Conservation (phyloP, 1,139 yeast species). For the Scheffersomyces insectosa region DNA sequence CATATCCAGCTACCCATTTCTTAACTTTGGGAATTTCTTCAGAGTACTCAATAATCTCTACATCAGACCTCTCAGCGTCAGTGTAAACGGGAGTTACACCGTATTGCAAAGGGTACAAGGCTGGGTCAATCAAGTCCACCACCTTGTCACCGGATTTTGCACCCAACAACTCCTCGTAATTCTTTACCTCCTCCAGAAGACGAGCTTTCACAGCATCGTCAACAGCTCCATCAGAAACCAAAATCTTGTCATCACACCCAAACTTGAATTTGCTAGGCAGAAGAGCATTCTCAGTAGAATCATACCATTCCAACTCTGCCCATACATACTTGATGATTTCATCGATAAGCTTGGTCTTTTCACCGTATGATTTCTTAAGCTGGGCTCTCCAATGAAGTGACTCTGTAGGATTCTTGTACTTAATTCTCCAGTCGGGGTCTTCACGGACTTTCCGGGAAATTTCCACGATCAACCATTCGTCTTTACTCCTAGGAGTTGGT, state of each 20-base stretch:
- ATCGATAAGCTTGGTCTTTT: constrained; percentile 11
- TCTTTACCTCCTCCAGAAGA: constrained; percentile 11
- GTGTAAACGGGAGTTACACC: constrained; percentile 28
- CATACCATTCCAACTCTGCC: constrained; percentile 28
- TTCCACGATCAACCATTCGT: constrained; percentile 27
- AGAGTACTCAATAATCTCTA: constrained; percentile 10
- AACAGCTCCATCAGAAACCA: constrained; percentile 16
- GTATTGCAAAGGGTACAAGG: constrained; percentile 39
- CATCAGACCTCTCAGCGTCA: constrained; percentile 8
- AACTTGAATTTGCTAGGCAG: constrained; percentile 5
- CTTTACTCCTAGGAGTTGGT: constrained; percentile 3
- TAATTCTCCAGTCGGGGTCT: constrained; percentile 32
- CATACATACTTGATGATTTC: constrained; percentile 21
- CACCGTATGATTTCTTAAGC: constrained; percentile 14
- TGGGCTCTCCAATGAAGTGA: constrained; percentile 30
- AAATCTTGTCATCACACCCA: constrained; percentile 21
- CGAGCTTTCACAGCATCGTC: constrained; percentile 7
- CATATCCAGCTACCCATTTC: constrained; percentile 16
- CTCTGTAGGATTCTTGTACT: constrained; percentile 25
- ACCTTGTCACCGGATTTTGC: constrained; percentile 31
- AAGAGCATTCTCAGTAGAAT: constrained; percentile 11
- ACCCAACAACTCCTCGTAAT: constrained; percentile 14
- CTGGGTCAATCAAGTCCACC: constrained; percentile 45
- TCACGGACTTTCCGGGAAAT: constrained; percentile 25
- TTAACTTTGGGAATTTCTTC: constrained; percentile 17